A percentile compares a stretch with the other conserved stretches of the same genome.
Evolutionary conservation across 2,329 filamentous ascomycete species (phyloP).

Genomic region (Pyrenochaeta sp.): DNA sequence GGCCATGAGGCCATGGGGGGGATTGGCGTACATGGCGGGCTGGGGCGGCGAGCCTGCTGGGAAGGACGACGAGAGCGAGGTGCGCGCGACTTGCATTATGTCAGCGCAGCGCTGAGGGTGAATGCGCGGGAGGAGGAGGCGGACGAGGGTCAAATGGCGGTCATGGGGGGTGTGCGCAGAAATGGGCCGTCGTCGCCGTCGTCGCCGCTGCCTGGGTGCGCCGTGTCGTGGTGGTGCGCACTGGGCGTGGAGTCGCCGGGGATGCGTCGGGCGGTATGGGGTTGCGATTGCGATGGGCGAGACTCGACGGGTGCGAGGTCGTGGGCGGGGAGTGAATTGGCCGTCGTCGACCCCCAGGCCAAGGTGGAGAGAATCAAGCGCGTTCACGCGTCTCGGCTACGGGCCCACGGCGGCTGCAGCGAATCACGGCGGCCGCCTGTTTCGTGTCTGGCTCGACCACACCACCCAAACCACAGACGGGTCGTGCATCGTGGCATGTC

Average conservation of each 20-base stretch:
- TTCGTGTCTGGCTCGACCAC: conserved; percentile 5
- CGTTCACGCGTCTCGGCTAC: conserved; percentile 31
- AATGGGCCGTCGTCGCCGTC: background rate
- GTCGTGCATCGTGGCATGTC: conserved; percentile 4
- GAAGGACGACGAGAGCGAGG: conserved; percentile 38
- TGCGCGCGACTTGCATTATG: conserved; percentile 47
- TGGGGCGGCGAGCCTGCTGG: conserved; percentile 40
- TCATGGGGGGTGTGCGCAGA: conserved; percentile 20
- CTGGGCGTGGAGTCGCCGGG: too few species aligned
- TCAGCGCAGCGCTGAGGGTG: conserved; percentile 24
- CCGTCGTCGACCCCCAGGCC: conserved; percentile 19
- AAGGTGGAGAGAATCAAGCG: conserved; percentile 35
- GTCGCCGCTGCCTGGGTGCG: background rate
- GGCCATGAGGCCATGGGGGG: conserved; percentile 43
- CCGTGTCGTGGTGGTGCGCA: too few species aligned
- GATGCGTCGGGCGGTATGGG: too few species aligned
- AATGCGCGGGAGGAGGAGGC: conserved; percentile 1
- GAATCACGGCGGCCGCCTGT: conserved; percentile 24
- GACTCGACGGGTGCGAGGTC: conserved; percentile 3
- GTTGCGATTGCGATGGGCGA: background rate
- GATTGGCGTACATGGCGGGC: conserved; percentile 44
- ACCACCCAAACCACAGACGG: conserved; percentile 2
- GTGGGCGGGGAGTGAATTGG: conserved; percentile 26
- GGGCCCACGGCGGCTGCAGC: conserved; percentile 10
- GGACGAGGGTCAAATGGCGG: conserved; percentile 20